These are phyloP conservation scores for Oenanthe sinensis DNA, from an alignment of 129 eudicot genomes.

Conservation along the genomic window DNA sequence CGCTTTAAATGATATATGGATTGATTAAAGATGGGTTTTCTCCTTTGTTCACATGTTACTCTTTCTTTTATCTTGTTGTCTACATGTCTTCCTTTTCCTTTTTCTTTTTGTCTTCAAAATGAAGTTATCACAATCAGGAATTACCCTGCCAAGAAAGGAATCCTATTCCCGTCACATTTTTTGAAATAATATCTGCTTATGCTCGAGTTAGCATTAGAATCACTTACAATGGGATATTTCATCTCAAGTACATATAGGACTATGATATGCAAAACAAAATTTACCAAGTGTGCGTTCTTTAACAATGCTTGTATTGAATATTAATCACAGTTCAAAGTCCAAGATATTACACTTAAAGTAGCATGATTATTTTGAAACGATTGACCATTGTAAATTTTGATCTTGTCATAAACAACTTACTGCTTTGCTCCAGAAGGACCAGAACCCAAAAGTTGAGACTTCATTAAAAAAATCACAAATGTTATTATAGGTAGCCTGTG, in stretches of 20 bases:
- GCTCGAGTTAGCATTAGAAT: background rate
- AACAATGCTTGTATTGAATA: background rate
- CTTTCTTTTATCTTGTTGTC: slow-evolving; percentile 22
- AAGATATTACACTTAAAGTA: background rate
- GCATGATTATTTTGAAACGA: background rate
- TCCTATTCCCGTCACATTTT: slow-evolving; percentile 10
- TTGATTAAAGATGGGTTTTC: slow-evolving; percentile 38
- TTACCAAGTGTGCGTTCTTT: background rate
- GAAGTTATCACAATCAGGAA: slow-evolving; percentile 38
- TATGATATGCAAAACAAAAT: background rate
- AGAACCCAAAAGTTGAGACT: background rate
- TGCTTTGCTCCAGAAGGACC: background rate
- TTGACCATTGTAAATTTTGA: background rate
- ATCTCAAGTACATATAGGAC: background rate
- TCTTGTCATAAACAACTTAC: background rate
- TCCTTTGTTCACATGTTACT: slow-evolving; percentile 35
- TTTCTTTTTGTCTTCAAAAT: slow-evolving; percentile 29
- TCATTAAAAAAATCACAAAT: background rate
- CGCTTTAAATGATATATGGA: slow-evolving; percentile 26
- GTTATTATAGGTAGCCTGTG: background rate
- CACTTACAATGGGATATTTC: background rate
- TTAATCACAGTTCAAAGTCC: background rate
- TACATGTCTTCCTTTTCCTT: slow-evolving; percentile 7
- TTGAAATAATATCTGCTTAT: background rate
- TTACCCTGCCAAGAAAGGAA: slow-evolving; percentile 13